These are phyloP conservation scores for Schizophyllum commune DNA, from an alignment of 1,284 basidiomycete genomes.

Conservation along the genomic window DNA sequence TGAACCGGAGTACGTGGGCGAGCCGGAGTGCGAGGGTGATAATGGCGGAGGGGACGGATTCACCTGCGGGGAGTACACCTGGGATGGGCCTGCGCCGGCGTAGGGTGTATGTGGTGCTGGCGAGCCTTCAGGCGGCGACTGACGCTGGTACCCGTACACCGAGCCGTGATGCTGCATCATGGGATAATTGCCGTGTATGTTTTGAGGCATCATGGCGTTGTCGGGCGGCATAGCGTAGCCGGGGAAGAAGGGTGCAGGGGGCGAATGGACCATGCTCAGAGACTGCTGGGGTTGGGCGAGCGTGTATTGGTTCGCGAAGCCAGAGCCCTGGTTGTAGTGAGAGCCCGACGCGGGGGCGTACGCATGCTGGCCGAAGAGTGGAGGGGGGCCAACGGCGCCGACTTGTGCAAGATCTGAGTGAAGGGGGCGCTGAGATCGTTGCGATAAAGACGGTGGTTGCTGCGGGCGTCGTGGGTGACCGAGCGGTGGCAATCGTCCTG, in stretches of 20 bases:
- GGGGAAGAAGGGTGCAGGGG: slow-evolving; percentile 32
- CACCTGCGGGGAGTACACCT: slow-evolving; percentile 19
- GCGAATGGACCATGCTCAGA: slow-evolving; percentile 28
- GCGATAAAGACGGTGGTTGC: not conserved
- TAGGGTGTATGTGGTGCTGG: slow-evolving; percentile 20
- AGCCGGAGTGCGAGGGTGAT: slow-evolving; percentile 19
- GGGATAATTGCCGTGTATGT: slow-evolving; percentile 28
- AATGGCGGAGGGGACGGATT: slow-evolving; percentile 25
- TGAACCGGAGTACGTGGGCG: slow-evolving; percentile 24
- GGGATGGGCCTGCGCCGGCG: slow-evolving; percentile 12
- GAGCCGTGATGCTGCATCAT: slow-evolving; percentile 16
- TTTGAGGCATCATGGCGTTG: slow-evolving; percentile 22
- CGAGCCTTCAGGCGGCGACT: slow-evolving; percentile 23
- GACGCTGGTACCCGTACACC: slow-evolving; percentile 25
- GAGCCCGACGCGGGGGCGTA: not conserved
- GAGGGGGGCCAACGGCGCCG: not conserved
- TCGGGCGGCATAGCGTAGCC: slow-evolving; percentile 23
- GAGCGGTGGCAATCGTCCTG: not conserved
- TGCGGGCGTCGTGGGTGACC: not conserved
- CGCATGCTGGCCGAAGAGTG: not conserved
- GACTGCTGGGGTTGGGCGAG: slow-evolving; percentile 31
- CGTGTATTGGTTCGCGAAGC: slow-evolving; percentile 39
- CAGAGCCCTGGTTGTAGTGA: slow-evolving; percentile 6
- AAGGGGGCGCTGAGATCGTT: not conserved
- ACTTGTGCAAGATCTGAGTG: not conserved